Conservation (phyloP, 2,329 filamentous ascomycete genomes). For the Colletotrichum siamense region DNA sequence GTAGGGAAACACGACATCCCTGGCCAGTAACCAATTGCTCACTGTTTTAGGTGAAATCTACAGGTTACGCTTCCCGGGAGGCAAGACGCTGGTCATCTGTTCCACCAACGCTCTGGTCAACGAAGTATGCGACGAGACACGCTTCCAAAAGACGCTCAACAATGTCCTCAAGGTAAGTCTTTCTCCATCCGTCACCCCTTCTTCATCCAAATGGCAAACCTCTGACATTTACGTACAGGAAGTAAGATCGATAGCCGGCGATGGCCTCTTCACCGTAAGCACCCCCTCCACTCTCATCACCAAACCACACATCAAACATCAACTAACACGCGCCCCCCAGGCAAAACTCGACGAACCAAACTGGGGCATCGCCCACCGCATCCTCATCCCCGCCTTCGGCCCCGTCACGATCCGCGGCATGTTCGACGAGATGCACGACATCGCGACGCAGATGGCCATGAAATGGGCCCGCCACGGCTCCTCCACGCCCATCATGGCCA, state of each 20-base stretch:
- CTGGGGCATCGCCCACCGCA: slow-evolving; percentile 62
- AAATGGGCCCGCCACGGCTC: slow-evolving; percentile 56
- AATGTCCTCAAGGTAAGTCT: slow-evolving; percentile 41
- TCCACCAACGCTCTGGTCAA: slow-evolving; percentile 62
- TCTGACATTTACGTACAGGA: slow-evolving; percentile 33
- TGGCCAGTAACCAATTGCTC: neutral
- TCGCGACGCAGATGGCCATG: slow-evolving; percentile 56
- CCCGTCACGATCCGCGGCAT: slow-evolving; percentile 68
- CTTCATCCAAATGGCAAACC: slow-evolving; percentile 12
- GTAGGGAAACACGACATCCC: slow-evolving; percentile 38
- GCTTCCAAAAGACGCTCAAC: slow-evolving; percentile 66
- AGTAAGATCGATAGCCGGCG: slow-evolving; percentile 62
- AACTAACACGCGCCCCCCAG: neutral
- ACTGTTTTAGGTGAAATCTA: slow-evolving; percentile 60
- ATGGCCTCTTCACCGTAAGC: slow-evolving; percentile 27
- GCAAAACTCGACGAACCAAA: slow-evolving; percentile 21
- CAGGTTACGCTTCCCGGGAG: slow-evolving; percentile 55
- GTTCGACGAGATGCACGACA: slow-evolving; percentile 59
- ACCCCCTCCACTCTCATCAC: neutral
- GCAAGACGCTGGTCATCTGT: slow-evolving; percentile 52
- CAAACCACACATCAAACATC: neutral
- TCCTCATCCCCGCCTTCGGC: slow-evolving; percentile 73
- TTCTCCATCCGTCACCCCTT: too few species aligned
- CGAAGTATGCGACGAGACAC: slow-evolving; percentile 69
- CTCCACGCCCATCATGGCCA: slow-evolving; percentile 52